Evolutionary conservation across 257 asterid species (phyloP).

Genomic region (Salvia hispanica): DNA sequence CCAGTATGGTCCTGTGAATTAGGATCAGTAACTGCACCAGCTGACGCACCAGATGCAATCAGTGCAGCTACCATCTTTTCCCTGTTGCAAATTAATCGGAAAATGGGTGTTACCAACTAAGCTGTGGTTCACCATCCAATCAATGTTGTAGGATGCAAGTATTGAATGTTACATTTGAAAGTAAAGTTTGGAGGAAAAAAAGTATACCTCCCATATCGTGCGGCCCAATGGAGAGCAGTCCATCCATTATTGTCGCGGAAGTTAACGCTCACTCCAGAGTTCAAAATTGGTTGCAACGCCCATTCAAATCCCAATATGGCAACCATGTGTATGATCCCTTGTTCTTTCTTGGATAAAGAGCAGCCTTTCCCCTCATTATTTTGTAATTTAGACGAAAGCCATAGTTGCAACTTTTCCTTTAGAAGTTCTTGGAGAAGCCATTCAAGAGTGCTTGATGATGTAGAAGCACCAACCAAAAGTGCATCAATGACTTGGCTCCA

Average conservation of each 20-base stretch:
- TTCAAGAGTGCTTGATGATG: conserved; percentile 57
- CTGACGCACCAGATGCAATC: conserved; percentile 87
- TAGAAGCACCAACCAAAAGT: conserved; percentile 58
- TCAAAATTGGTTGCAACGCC: conserved; percentile 88
- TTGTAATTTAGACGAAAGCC: conserved; percentile 69
- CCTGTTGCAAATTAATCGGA: conserved; percentile 44
- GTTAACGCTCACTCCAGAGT: conserved; percentile 71
- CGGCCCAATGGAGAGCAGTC: conserved; percentile 99
- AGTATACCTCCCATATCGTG: conserved; percentile 85
- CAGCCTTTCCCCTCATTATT: conserved; percentile 38
- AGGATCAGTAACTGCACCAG: conserved; percentile 96
- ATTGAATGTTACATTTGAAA: neutral
- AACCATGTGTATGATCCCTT: conserved; percentile 87
- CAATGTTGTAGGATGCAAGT: no score
- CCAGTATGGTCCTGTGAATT: conserved; percentile 71
- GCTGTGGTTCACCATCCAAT: no score
- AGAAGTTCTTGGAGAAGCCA: conserved; percentile 90
- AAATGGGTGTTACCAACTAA: no score
- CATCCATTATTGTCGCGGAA: conserved; percentile 91
- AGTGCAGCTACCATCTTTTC: conserved; percentile 97
- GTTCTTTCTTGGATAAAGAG: conserved; percentile 78
- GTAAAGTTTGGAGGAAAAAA: conserved; percentile 15
- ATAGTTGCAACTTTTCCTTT: conserved; percentile 70
- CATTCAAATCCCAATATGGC: conserved; percentile 95
- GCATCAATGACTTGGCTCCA: conserved; percentile 73